Evolutionary conservation across 208 protist genomes (phyloP).

Genomic region (Vickermania spadyakhi): DNA sequence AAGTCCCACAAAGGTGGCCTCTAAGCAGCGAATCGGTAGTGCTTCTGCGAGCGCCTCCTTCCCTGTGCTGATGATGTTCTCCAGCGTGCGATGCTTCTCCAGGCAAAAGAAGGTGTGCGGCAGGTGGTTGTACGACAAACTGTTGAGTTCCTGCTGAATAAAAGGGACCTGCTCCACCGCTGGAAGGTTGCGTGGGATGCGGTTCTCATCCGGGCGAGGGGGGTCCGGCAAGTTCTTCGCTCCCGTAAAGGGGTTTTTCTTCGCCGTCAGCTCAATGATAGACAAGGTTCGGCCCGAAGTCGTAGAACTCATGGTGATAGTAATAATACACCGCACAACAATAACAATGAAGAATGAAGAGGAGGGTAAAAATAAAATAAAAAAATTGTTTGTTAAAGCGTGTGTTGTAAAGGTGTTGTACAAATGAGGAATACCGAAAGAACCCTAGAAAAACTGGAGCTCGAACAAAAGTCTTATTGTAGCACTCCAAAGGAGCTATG

Average conservation of each 20-base stretch:
- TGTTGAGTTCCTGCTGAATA: constrained; percentile 64
- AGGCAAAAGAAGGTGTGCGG: constrained; percentile 85
- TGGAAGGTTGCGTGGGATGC: constrained; percentile 38
- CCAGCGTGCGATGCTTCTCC: constrained; percentile 81
- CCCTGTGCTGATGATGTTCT: constrained; percentile 72
- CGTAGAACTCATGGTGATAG: too few species aligned
- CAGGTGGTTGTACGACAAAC: constrained; percentile 86
- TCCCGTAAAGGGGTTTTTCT: constrained; percentile 58
- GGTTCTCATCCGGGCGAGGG: constrained; percentile 48
- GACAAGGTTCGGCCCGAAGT: constrained; percentile 5
- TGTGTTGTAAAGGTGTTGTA: too few species aligned
- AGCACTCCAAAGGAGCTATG: too few species aligned
- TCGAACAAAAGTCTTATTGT: too few species aligned
- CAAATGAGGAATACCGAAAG: too few species aligned
- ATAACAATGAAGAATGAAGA: too few species aligned
- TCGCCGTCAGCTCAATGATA: constrained; percentile 55
- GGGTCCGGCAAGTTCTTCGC: constrained; percentile 38
- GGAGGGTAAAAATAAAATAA: not conserved
- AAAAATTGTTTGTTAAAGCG: not conserved
- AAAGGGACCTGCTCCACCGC: constrained; percentile 41
- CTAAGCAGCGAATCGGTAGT: constrained; percentile 87
- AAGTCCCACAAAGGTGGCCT: constrained; percentile 83
- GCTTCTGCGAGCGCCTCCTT: constrained; percentile 75
- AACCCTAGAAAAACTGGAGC: too few species aligned
- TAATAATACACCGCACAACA: too few species aligned